Evolutionary conservation across 1,284 basidiomycete species (phyloP), one percentile per base, ranked within the genome.

Genomic region (Clitocybe nebularis): DNA sequence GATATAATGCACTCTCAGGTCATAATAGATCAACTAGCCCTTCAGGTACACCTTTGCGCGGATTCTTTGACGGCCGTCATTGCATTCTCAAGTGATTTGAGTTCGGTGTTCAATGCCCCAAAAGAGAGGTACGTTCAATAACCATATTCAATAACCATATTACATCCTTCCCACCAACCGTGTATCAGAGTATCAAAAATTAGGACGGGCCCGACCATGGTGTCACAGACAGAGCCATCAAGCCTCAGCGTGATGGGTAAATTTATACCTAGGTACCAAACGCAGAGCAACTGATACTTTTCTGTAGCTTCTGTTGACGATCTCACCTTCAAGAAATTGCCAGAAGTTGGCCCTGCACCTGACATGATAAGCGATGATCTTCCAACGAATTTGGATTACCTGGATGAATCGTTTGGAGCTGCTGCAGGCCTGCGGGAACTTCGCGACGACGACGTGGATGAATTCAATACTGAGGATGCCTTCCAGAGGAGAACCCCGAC

Each of bases 291-390:
- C 30, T 30, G 11, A 36, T 39, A 44, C 16, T 7, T 30, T 24
- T 9, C 34, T 7, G n/a, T 55, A 89, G 88, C 78, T 41, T 90
- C 89, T 11, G 67, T 97, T 19, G 93, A 96, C 45, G 84, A 94
- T 44, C 62, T 87, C 25, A 90, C 93, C 0, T 97, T 96, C 65
- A 75, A 68, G 37, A 69, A 71, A 16, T 60, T 82, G 4, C 87
- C 89, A 0, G 84, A 91, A 48, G 69, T 88, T 40, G 85, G 85
- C 4, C 77, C 81, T 3, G 75, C 81, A 3, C 83, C 89, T 3
- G 94, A 98, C 61, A 84, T 97, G 77, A 85, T 98, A 36, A 72
- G 76, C 30, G 95, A 98, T 56, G 93, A 98, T 58, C 69, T 98
- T 8, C 94, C 94, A 0, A 87, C 76, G 11, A 94, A 98, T 59